Evolutionary conservation across 2,329 filamentous ascomycete genomes (phyloP).

Genomic region (Dothideomycetes sp.): DNA sequence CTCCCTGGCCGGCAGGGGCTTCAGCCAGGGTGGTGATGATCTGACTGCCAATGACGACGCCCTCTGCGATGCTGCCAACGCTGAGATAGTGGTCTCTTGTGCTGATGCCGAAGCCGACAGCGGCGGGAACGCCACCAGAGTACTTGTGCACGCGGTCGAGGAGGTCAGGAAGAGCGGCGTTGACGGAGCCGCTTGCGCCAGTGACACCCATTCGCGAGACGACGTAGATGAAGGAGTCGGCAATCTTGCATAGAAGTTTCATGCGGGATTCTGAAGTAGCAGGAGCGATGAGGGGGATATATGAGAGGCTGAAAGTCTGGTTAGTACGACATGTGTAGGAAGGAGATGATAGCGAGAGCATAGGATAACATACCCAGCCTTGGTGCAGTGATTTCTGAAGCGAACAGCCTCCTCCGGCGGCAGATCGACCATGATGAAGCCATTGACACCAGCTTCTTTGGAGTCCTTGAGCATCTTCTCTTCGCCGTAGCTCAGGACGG

Average conservation of each 20-base stretch:
- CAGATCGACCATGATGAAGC: constrained; percentile 93
- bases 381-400: constrained; percentile 76
- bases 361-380: constrained; percentile 64
- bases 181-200: constrained; percentile 74
- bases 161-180: constrained; percentile 68
- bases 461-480: constrained; percentile 78
- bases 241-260: constrained; percentile 91
- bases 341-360: constrained; percentile 21
- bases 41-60: constrained; percentile 93
- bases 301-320: constrained; percentile 71
- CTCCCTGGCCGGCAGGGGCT: constrained; percentile 53
- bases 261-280: constrained; percentile 86
- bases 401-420: constrained; percentile 91
- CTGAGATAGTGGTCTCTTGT: constrained; percentile 87
- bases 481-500: constrained; percentile 86
- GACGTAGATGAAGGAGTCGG: constrained; percentile 98
- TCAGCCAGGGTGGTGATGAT: constrained; percentile 73
- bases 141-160: constrained; percentile 81
- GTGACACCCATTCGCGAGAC: constrained; percentile 96
- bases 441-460: constrained; percentile 75
- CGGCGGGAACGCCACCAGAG: constrained; percentile 80
- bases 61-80: constrained; percentile 74
- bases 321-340: background rate
- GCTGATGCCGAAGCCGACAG: constrained; percentile 92
- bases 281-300: constrained; percentile 92